These are phyloP conservation scores for Xylariaceae sp. DNA, from an alignment of 2,329 filamentous ascomycete species.

Conservation along the genomic window DNA sequence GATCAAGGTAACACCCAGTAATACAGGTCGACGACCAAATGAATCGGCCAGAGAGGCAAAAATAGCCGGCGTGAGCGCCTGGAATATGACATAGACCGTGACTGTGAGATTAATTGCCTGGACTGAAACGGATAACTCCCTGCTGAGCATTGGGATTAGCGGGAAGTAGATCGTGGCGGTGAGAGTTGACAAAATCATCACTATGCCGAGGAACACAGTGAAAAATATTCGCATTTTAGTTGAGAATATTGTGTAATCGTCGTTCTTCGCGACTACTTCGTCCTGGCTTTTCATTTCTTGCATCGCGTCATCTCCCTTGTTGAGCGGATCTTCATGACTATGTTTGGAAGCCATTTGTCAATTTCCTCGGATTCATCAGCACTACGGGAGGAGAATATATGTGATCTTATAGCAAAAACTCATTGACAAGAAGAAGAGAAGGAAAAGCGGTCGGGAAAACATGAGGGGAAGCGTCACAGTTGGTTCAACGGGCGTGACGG, in stretches of 20 bases:
- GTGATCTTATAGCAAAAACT: too few species aligned
- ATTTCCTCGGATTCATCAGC: too few species aligned
- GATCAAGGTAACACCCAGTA: constrained; percentile 26
- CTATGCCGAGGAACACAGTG: constrained; percentile 5
- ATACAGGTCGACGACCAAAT: constrained; percentile 2
- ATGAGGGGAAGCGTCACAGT: too few species aligned
- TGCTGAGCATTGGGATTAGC: constrained; percentile 3
- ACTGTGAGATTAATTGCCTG: constrained; percentile 11
- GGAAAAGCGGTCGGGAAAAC: too few species aligned
- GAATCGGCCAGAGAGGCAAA: constrained; percentile 3
- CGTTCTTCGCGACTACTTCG: background rate
- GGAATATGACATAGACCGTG: constrained; percentile 9
- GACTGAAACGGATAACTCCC: constrained; percentile 2
- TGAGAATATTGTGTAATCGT: background rate
- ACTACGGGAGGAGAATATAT: too few species aligned
- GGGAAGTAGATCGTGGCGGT: constrained; percentile 13
- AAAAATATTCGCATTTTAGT: background rate
- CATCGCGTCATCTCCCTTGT: background rate
- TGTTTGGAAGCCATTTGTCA: too few species aligned
- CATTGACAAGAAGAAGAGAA: too few species aligned
- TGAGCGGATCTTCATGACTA: too few species aligned
- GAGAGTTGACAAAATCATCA: constrained; percentile 8
- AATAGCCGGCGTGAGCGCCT: constrained; percentile 3
- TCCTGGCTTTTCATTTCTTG: background rate
- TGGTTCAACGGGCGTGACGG: too few species aligned